Percentiles rank a stretch among this genome's conserved stretches.
Conservation (phyloP, 352 stramenopile species). For the Phytophthora cactorum region DNA sequence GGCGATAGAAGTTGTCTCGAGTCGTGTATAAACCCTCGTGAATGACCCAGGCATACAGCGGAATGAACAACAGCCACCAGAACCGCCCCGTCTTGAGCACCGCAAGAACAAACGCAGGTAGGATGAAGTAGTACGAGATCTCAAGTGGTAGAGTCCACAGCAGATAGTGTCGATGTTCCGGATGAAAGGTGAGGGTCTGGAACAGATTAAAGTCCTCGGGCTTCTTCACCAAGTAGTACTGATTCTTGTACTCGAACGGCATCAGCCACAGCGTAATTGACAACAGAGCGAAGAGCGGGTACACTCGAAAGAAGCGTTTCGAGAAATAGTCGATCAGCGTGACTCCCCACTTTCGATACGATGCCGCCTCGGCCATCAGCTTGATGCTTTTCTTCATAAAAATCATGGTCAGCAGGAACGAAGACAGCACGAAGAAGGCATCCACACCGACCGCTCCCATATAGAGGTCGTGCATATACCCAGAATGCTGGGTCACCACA, state of each 20-base stretch:
- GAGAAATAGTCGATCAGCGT: slow-evolving; percentile 1
- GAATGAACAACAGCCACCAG: slow-evolving; percentile 29
- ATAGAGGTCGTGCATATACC: slow-evolving; percentile 13
- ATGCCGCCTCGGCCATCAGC: slow-evolving; percentile 1
- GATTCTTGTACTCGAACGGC: slow-evolving; percentile 14
- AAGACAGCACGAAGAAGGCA: slow-evolving; percentile 19
- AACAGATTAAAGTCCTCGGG: slow-evolving; percentile 12
- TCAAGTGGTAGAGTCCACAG: slow-evolving; percentile 7
- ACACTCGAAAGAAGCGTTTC: slow-evolving; percentile 11
- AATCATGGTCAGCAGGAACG: slow-evolving; percentile 20
- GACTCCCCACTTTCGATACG: slow-evolving; percentile 2
- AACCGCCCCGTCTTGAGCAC: slow-evolving; percentile 15
- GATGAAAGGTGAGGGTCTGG: slow-evolving; percentile 3
- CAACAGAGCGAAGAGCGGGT: slow-evolving; percentile 7
- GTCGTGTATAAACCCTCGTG: slow-evolving; percentile 17
- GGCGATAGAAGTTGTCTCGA: slow-evolving; percentile 23
- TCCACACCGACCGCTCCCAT: slow-evolving; percentile 15
- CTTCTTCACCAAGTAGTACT: slow-evolving; percentile 11
- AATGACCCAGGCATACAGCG: slow-evolving; percentile 27
- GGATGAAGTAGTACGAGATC: slow-evolving; percentile 1
- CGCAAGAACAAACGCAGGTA: slow-evolving; percentile 8
- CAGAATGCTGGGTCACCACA: slow-evolving; percentile 12
- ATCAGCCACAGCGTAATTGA: slow-evolving; percentile 13
- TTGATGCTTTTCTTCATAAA: slow-evolving; percentile 31
- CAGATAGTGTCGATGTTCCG: slow-evolving; percentile 11